Evolutionary conservation across 805 yeast species (phyloP), one percentile per base, ranked within the genome.

Genomic region (Candida orba): DNA sequence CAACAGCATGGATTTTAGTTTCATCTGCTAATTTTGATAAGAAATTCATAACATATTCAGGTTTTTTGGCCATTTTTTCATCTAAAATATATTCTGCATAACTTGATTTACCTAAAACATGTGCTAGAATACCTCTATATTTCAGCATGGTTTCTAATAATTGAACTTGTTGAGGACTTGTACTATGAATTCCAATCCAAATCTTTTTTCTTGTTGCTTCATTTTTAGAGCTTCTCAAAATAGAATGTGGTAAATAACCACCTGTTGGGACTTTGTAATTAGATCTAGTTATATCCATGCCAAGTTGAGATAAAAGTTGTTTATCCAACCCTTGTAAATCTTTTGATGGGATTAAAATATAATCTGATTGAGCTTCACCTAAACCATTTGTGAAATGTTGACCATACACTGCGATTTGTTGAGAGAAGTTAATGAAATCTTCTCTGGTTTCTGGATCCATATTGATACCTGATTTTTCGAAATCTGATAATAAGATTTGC

Each of bases 1-100:
- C 54, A 6, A 69, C 60, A 0, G 93, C 85, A 17, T 73, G 73
- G 0, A 72, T 77, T 45, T 58, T 71, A 42, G 72, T 73, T 49
- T 69, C 70, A 3, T 62, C 59, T 10, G 83, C 76, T 42, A 90
- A 62, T 34, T 80, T 78, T 3, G 68, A 63, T 42, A 93, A 64
- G 51, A 93, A 89, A 9, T 80, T 69, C 48, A 69, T 61, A 3
- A 90, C 99, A 54, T 86, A 79, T 33, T 76, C 78, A 0, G 96
- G 95, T 9, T 65, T 72, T 48, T 79, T 79, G 8, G 95, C 95
- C 95, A 93, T 86, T 60, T 93, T 93, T 48, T 88, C 95, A 47
- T 78, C 79, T 30, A 93, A 66, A 57, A 87, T 95, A 58, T 93
- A 90, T 34, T 83, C 81, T 0, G 91, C 78, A 63, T 69, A 93